Conservation (phyloP, 2,329 filamentous ascomycete species). For the Diaporthe citriasiana region DNA sequence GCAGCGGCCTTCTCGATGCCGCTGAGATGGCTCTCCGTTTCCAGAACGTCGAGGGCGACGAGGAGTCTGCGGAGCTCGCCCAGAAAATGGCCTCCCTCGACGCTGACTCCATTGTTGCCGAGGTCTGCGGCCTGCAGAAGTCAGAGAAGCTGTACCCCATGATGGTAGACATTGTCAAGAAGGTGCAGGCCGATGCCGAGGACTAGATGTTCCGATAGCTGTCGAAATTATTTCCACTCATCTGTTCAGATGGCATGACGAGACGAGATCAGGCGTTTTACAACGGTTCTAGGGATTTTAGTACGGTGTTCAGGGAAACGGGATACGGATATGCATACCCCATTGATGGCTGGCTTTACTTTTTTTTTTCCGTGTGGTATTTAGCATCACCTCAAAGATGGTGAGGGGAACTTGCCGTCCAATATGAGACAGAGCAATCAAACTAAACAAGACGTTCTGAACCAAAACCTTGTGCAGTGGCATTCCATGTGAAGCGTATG, state of each 20-base stretch:
- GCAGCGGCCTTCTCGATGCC: slow-evolving; percentile 81
- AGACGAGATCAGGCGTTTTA: slow-evolving; percentile 37
- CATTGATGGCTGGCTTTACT: slow-evolving; percentile 27
- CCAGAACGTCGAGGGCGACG: slow-evolving; percentile 93
- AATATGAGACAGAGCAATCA: slow-evolving; percentile 20
- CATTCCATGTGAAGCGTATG: too few relatives aligned
- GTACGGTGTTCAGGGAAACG: slow-evolving; percentile 39
- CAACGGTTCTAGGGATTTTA: slow-evolving; percentile 16
- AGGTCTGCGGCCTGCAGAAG: slow-evolving; percentile 85
- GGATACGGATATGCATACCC: slow-evolving; percentile 42
- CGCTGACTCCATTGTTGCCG: slow-evolving; percentile 77
- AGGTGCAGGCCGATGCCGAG: slow-evolving; percentile 77
- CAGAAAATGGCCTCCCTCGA: slow-evolving; percentile 82
- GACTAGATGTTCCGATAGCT: slow-evolving; percentile 42
- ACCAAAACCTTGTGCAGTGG: too few relatives aligned
- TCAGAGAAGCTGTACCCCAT: slow-evolving; percentile 82
- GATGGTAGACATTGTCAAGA: slow-evolving; percentile 83
- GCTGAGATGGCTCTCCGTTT: slow-evolving; percentile 95
- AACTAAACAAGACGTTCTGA: not conserved
- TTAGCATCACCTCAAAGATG: slow-evolving; percentile 16
- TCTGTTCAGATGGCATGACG: slow-evolving; percentile 35
- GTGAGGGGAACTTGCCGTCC: not conserved
- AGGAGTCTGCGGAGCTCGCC: slow-evolving; percentile 88
- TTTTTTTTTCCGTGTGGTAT: slow-evolving; percentile 1
- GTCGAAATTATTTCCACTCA: slow-evolving; percentile 4